Evolutionary conservation across 2,329 filamentous ascomycete genomes (phyloP).

Genomic region (Tolypocladium album): DNA sequence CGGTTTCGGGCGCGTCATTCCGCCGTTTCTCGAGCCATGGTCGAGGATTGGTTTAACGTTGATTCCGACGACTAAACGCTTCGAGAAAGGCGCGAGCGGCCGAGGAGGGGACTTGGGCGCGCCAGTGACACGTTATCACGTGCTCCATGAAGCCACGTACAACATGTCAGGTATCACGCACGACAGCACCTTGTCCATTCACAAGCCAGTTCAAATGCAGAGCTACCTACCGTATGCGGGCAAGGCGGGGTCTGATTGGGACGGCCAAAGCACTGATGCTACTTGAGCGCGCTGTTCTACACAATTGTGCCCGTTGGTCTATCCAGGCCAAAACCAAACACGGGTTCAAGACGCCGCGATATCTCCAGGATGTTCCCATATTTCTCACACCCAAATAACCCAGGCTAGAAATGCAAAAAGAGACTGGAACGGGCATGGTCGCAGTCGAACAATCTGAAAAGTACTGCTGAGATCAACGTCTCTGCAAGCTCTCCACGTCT

Average conservation of each 20-base stretch:
- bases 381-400: background rate
- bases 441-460: background rate
- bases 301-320: too few species aligned
- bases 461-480: background rate
- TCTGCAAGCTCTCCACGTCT: slow-evolving; percentile 5
- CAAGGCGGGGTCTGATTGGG: too few species aligned
- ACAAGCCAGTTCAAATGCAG: too few species aligned
- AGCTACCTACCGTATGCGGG: too few species aligned
- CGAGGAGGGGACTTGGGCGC: slow-evolving; percentile 2
- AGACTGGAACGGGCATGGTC: background rate
- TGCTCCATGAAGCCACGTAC: slow-evolving; percentile 3
- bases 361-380: too few species aligned
- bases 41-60: background rate
- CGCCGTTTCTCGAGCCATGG: slow-evolving; percentile 8
- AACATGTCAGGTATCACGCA: too few species aligned
- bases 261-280: background rate
- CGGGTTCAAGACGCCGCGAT: too few species aligned
- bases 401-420: background rate
- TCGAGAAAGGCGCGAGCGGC: background rate
- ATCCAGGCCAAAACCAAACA: background rate
- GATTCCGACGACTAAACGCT: background rate
- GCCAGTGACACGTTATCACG: slow-evolving; percentile 18
- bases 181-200: background rate
- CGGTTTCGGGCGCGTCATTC: slow-evolving; percentile 18
- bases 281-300: background rate